Evolutionary conservation across 345 rosid genomes (phyloP).

Genomic region (Mallotus nudiflorus): DNA sequence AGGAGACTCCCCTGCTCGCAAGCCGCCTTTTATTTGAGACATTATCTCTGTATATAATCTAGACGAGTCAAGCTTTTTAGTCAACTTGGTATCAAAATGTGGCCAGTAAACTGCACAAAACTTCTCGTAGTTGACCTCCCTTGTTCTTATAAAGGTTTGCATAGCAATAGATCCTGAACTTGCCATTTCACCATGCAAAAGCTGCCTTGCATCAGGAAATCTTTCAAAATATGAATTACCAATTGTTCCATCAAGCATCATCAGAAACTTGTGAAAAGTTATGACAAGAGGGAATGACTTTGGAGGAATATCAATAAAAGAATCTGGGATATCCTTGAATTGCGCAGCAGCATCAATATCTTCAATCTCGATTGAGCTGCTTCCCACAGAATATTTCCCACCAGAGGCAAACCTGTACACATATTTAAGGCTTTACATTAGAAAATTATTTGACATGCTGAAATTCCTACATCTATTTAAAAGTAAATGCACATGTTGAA

Average conservation of each 20-base stretch:
- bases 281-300: constrained; percentile 47
- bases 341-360: constrained; percentile 32
- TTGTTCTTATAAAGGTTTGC: constrained; percentile 37
- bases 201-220: constrained; percentile 38
- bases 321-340: constrained; percentile 47
- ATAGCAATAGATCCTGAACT: constrained; percentile 26
- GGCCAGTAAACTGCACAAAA: constrained; percentile 55
- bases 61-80: constrained; percentile 45
- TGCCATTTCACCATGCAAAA: constrained; percentile 17
- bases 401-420: constrained; percentile 37
- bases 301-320: constrained; percentile 36
- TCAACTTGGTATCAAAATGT: no score
- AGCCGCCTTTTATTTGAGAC: constrained; percentile 54
- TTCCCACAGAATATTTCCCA: constrained; percentile 23
- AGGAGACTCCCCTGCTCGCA: constrained; percentile 21
- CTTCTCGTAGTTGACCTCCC: constrained; percentile 47
- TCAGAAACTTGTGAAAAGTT: constrained; percentile 52
- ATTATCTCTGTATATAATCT: constrained; percentile 55
- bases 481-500: background rate
- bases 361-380: constrained; percentile 25
- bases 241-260: constrained; percentile 59
- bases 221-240: constrained; percentile 50
- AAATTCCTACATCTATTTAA: background rate
- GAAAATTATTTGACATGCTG: no score
- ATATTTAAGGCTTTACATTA: background rate